Base-by-base conservation (phyloP, 495 filamentous ascomycete genomes). In the Xylaria grammica region DNA sequence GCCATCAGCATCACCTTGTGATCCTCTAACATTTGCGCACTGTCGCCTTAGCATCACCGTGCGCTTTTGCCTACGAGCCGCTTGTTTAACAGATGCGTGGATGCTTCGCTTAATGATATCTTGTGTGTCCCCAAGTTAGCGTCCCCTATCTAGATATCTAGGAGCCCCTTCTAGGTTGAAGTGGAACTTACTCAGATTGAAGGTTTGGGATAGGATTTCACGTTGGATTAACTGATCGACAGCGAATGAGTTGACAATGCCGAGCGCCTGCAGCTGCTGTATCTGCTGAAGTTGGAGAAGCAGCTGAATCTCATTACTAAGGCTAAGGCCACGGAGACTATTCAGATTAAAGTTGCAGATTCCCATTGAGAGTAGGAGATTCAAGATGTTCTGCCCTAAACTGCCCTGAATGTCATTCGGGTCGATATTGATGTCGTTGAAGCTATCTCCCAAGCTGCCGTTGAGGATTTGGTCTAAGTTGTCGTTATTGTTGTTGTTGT, bases 281-380 rank as follows among this genome's bases (percentile, higher is more conserved):
- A 81, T 69, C 66, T 79, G 73, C 38, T 76, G 75, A 15, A 81
- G 78, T 60, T 79, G 73, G 30, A 79, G 68, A 65, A 80, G 75
- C 7, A 80, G 68, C 58, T 80, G 75, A 19, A 78, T 66, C 52
- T 80, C 70, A 56, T 75, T 73, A 63, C 69, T 64, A 36, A 74
- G 22, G 40, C 75, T 71, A 15, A 80, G 67, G n/a, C 46, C 42
- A 29, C 65, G 32, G 40, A 81, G 68, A 51, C 60, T 70, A 57
- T 72, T 67, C 24, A 68, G 38, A 64, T 76, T 49, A 45, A 72
- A 70, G 62, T 77, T 67, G 62, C 66, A 70, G 54, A 79, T 63
- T 24, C 76, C 78, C 11, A 79, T 65, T 29, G 79, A 44, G 10
- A 79, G 70, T 66, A 79, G 63, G 15, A 73, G 68, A 46, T 71